Conservation (phyloP, 2,329 filamentous ascomycete species). For the Xylariaceae sp. region DNA sequence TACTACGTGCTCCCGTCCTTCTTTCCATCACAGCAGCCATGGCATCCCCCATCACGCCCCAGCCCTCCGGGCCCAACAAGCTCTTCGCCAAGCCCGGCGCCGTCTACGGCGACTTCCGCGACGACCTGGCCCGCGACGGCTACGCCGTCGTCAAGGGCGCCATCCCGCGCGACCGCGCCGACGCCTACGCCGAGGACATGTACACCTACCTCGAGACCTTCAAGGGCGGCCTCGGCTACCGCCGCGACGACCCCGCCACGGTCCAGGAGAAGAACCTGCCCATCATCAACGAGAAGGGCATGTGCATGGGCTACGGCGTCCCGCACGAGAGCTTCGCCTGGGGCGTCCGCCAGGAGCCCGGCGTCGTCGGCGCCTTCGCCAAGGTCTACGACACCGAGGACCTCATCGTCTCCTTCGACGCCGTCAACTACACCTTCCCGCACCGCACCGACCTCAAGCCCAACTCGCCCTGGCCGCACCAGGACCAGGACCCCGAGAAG, state of each 20-base stretch:
- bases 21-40: not conserved
- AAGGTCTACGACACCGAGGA: slow-evolving; percentile 41
- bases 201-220: slow-evolving; percentile 13
- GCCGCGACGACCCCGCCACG: slow-evolving; percentile 35
- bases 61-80: not conserved
- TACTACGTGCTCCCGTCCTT: no score
- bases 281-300: slow-evolving; percentile 43
- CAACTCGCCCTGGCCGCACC: slow-evolving; percentile 42
- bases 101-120: slow-evolving; percentile 16
- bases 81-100: not conserved
- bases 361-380: slow-evolving; percentile 41
- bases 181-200: slow-evolving; percentile 14
- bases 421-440: slow-evolving; percentile 39
- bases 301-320: slow-evolving; percentile 42
- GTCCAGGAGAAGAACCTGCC: slow-evolving; percentile 28
- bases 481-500: slow-evolving; percentile 39
- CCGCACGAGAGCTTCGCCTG: slow-evolving; percentile 46
- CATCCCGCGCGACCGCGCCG: slow-evolving; percentile 13
- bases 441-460: slow-evolving; percentile 26
- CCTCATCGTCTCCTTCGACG: slow-evolving; percentile 45
- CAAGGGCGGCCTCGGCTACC: slow-evolving; percentile 14
- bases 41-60: not conserved
- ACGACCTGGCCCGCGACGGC: slow-evolving; percentile 22
- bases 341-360: slow-evolving; percentile 43
- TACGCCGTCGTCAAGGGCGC: slow-evolving; percentile 24